Conservation (phyloP, 2,329 filamentous ascomycete genomes). For the Phaeosphaeriaceae sp. region DNA sequence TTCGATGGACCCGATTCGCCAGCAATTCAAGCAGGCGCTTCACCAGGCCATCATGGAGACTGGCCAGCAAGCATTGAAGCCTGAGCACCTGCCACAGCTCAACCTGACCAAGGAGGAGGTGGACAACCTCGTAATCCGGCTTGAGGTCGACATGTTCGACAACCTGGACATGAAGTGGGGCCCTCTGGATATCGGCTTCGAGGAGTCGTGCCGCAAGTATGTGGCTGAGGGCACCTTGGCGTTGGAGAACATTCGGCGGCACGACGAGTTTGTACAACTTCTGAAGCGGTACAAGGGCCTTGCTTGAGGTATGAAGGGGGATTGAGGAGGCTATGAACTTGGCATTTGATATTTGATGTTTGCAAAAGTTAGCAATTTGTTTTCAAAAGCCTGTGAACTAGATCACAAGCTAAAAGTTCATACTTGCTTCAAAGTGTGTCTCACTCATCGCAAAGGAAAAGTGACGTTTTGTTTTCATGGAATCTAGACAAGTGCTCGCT, state of each 20-base stretch:
- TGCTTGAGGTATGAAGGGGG: background rate
- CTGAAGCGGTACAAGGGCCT: background rate
- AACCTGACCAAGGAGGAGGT: background rate
- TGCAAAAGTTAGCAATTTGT: background rate
- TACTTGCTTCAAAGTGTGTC: too few species aligned
- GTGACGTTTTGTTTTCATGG: too few species aligned
- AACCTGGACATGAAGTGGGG: background rate
- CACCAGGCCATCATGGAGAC: background rate
- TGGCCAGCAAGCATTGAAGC: background rate
- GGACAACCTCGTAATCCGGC: background rate
- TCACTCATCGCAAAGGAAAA: too few species aligned
- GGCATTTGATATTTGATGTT: too few species aligned
- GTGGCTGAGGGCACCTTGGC: background rate
- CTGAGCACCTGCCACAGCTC: background rate
- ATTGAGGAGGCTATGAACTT: background rate
- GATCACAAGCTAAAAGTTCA: background rate
- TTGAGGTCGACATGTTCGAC: background rate
- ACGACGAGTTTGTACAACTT: background rate
- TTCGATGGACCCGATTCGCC: background rate
- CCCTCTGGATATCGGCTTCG: background rate
- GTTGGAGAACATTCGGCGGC: background rate
- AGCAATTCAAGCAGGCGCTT: background rate
- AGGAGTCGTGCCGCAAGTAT: background rate
- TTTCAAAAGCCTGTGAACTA: background rate
- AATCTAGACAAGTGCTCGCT: too few species aligned